These are phyloP conservation scores for Paecilomyces variotii DNA, from an alignment of 2,329 filamentous ascomycete species.

Conservation along the genomic window DNA sequence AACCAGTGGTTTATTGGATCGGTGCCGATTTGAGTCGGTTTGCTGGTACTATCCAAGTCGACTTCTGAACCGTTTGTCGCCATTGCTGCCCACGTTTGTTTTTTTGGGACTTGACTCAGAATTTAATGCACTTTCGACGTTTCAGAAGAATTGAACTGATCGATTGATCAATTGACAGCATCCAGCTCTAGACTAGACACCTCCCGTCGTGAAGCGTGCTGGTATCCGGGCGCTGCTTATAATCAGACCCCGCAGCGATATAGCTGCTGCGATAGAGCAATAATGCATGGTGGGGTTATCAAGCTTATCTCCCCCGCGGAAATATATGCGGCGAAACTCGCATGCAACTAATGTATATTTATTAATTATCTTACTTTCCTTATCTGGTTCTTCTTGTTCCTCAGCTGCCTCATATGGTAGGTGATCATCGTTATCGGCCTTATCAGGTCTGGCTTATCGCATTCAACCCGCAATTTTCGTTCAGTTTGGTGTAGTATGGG, in stretches of 20 bases:
- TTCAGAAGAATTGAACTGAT: not conserved
- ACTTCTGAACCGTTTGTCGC: not conserved
- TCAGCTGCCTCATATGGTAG: not conserved
- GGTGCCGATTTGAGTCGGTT: not conserved
- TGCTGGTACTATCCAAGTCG: not conserved
- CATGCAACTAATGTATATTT: not conserved
- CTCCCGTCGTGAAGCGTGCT: no score
- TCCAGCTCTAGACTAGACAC: no score
- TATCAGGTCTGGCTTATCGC: not conserved
- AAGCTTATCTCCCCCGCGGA: not conserved
- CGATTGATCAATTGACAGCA: not conserved
- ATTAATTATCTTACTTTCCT: not conserved
- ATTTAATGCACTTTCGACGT: not conserved
- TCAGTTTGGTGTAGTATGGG: not conserved
- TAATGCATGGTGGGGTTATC: not conserved
- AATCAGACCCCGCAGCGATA: not conserved
- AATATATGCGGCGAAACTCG: not conserved
- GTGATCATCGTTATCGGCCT: not conserved
- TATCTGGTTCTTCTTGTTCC: not conserved
- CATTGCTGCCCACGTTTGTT: not conserved
- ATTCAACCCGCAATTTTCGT: not conserved
- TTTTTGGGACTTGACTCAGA: not conserved
- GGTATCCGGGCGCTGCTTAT: not conserved
- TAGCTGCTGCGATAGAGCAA: not conserved
- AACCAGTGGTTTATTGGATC: not conserved